These are phyloP conservation scores for Cladosporium oxysporum DNA, from an alignment of 2,329 filamentous ascomycete species.

Conservation along the genomic window DNA sequence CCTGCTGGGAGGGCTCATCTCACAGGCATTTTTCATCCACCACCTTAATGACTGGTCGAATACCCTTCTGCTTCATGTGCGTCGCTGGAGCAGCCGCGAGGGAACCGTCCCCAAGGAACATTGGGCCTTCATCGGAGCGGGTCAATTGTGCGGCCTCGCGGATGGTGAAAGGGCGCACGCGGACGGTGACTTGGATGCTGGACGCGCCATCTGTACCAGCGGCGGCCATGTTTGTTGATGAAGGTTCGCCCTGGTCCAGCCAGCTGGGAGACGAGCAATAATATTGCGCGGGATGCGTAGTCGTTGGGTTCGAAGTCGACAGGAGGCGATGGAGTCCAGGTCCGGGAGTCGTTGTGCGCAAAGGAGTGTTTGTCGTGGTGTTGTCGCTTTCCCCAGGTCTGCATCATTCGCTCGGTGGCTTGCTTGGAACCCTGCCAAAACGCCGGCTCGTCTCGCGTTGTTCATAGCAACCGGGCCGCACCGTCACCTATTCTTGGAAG, in stretches of 20 bases:
- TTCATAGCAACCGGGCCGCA: background rate
- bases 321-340: background rate
- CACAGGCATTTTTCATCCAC: constrained; percentile 95
- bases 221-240: constrained; percentile 13
- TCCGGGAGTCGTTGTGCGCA: background rate
- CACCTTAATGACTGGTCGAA: constrained; percentile 91
- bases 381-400: constrained; percentile 17
- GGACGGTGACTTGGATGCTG: constrained; percentile 56
- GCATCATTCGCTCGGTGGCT: background rate
- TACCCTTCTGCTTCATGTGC: constrained; percentile 80
- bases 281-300: background rate
- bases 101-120: constrained; percentile 96
- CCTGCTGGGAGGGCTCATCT: constrained; percentile 37
- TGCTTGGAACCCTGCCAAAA: background rate
- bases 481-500: background rate
- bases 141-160: constrained; percentile 91
- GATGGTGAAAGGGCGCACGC: constrained; percentile 72
- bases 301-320: background rate
- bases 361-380: constrained; percentile 4
- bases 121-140: constrained; percentile 75
- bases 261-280: constrained; percentile 2
- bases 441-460: background rate
- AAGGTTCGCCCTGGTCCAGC: background rate
- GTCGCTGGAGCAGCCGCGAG: constrained; percentile 76
- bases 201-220: constrained; percentile 44